Percentiles rank a stretch among this genome's conserved stretches.
Conservation (phyloP, 2,329 filamentous ascomycete species). For the Talaromyces sp. region DNA sequence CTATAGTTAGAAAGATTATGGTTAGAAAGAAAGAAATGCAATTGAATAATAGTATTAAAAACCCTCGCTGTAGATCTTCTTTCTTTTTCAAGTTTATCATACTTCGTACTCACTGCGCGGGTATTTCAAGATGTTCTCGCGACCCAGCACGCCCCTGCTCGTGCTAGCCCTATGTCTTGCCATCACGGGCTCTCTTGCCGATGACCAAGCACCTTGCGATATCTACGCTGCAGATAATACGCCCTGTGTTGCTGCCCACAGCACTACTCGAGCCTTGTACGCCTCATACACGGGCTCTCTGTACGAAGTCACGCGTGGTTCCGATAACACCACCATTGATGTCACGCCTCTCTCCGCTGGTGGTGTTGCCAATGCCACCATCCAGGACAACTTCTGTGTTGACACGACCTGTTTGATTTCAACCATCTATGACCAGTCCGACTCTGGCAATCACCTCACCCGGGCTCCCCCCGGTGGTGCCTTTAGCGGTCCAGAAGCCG, state of each 20-base stretch:
- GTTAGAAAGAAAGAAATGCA: not conserved
- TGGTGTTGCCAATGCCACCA: conserved; percentile 6
- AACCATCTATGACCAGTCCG: conserved; percentile 9
- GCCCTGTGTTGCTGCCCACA: conserved; percentile 7
- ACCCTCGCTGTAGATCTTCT: not conserved
- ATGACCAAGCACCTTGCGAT: conserved; percentile 23
- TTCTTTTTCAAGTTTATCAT: not conserved
- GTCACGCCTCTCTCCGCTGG: conserved; percentile 2
- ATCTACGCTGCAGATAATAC: conserved; percentile 7
- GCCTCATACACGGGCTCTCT: conserved; percentile 2
- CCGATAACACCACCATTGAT: conserved; percentile 1
- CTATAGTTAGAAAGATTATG: not conserved
- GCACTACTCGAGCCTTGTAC: conserved; percentile 7
- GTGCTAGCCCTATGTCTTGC: conserved; percentile 10
- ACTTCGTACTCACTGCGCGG: no score
- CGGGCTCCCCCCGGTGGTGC: conserved; percentile 26
- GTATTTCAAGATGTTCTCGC: not conserved
- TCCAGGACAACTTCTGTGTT: conserved; percentile 5
- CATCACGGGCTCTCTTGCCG: conserved; percentile 16
- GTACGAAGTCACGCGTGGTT: conserved; percentile 4
- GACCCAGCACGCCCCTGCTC: not conserved
- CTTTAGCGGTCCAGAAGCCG: not conserved
- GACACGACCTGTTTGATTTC: conserved; percentile 7
- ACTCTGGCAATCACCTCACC: conserved; percentile 4
- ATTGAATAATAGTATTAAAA: not conserved